Conservation (phyloP, 2,329 filamentous ascomycete genomes). For the Neonectria magnoliae region DNA sequence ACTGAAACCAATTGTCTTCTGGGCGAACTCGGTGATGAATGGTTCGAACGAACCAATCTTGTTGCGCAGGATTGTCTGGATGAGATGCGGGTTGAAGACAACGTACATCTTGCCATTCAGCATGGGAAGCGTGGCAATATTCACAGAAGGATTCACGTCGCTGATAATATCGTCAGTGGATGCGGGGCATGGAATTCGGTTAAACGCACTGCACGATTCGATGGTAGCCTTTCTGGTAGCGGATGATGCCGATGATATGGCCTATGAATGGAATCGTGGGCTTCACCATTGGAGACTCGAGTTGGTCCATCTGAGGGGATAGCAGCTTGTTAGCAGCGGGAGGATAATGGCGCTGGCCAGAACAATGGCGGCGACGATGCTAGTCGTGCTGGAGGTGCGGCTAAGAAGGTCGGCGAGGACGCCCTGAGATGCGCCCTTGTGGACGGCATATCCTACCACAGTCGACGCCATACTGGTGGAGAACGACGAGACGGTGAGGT, state of each 20-base stretch:
- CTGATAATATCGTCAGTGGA: slow-evolving; percentile 18
- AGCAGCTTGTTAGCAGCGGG: slow-evolving; percentile 31
- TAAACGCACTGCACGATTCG: slow-evolving; percentile 49
- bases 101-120: slow-evolving; percentile 56
- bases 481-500: neutral
- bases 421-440: neutral
- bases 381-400: neutral
- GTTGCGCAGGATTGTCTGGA: slow-evolving; percentile 51
- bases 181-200: neutral
- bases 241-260: slow-evolving; percentile 56
- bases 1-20: slow-evolving; percentile 51
- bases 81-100: slow-evolving; percentile 52
- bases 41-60: slow-evolving; percentile 55
- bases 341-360: slow-evolving; percentile 22
- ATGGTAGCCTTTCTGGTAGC: slow-evolving; percentile 49
- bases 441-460: neutral
- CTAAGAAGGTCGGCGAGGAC: neutral
- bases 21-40: slow-evolving; percentile 50
- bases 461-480: neutral
- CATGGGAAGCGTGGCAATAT: slow-evolving; percentile 57
- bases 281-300: slow-evolving; percentile 55
- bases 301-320: slow-evolving; percentile 40
- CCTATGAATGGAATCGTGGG: slow-evolving; percentile 56
- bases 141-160: slow-evolving; percentile 39
- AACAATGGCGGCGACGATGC: slow-evolving; percentile 13